Percentiles rank a stretch among this genome's conserved stretches.
Conservation (phyloP, 2,329 filamentous ascomycete species). For the Alternaria sp. region DNA sequence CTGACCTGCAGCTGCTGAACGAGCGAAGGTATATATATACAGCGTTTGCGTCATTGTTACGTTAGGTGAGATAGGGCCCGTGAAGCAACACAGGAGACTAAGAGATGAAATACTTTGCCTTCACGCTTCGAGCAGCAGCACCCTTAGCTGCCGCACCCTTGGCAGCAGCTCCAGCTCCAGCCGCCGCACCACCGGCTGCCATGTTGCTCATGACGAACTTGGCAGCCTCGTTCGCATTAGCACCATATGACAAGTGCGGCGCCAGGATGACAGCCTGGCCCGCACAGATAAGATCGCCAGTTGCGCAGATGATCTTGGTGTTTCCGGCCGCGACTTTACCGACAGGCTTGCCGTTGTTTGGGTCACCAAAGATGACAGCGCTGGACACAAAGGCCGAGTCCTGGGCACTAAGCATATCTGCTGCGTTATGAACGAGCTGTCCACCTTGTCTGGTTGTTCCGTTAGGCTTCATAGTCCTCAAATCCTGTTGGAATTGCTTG, state of each 20-base stretch:
- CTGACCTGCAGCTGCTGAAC: constrained; percentile 7
- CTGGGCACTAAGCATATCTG: constrained; percentile 38
- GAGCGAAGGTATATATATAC: not conserved
- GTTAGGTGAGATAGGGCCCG: not conserved
- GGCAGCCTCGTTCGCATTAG: constrained; percentile 44
- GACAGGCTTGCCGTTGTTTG: constrained; percentile 46
- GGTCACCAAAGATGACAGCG: constrained; percentile 52
- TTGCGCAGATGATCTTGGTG: constrained; percentile 48
- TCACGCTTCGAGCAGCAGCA: constrained; percentile 4
- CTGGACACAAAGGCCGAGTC: constrained; percentile 35
- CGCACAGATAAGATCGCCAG: constrained; percentile 47
- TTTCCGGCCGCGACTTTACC: constrained; percentile 43
- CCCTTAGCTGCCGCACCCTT: not conserved
- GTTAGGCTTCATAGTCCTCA: constrained; percentile 1
- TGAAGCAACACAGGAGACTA: constrained; percentile 1
- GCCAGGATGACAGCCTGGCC: constrained; percentile 40
- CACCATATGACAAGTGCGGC: constrained; percentile 48
- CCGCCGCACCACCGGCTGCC: constrained; percentile 14
- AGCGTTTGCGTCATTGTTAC: not conserved
- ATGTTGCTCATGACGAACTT: constrained; percentile 40
- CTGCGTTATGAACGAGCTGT: constrained; percentile 58
- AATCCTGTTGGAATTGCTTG: not conserved
- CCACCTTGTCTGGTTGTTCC: constrained; percentile 47
- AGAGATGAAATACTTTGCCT: constrained; percentile 10
- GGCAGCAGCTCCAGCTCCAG: constrained; percentile 8